phyloP scores from a whole-genome alignment of 805 yeast species.

The Saturnispora quitensis region DNA sequence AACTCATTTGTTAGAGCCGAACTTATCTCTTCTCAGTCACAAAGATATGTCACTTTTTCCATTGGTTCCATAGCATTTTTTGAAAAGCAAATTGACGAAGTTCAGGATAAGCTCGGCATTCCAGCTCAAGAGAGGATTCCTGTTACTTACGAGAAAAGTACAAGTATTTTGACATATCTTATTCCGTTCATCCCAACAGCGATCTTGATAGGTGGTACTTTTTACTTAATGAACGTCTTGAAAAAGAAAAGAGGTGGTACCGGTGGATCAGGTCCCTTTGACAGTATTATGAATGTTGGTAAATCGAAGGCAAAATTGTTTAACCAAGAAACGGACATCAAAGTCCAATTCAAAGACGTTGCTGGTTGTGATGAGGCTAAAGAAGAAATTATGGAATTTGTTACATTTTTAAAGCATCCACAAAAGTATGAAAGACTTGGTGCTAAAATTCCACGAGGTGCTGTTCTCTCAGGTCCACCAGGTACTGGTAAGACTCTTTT shows the following conservation, averaged over 20 bases:
- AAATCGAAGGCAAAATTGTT: constrained; percentile 86
- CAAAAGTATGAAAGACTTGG: constrained; percentile 85
- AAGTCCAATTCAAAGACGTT: constrained; percentile 84
- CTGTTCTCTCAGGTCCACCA: constrained; percentile 95
- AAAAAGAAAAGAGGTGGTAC: constrained; percentile 35
- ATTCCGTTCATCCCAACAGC: constrained; percentile 83
- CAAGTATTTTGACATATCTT: constrained; percentile 52
- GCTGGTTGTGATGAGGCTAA: constrained; percentile 98
- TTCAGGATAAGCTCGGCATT: constrained; percentile 61
- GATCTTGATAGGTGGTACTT: constrained; percentile 78
- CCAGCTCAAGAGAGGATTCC: constrained; percentile 65
- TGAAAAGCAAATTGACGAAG: constrained; percentile 67
- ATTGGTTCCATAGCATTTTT: constrained; percentile 87
- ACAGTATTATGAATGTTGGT: constrained; percentile 77
- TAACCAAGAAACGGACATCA: constrained; percentile 86
- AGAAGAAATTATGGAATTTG: constrained; percentile 97
- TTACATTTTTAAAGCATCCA: constrained; percentile 84
- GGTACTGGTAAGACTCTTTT: constrained; percentile 98
- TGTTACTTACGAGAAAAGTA: constrained; percentile 67
- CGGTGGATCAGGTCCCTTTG: constrained; percentile 52
- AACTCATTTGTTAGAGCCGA: constrained; percentile 65
- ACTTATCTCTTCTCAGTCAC: constrained; percentile 24
- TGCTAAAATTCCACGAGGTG: constrained; percentile 97
- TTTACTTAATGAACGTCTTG: constrained; percentile 42
- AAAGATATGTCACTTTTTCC: constrained; percentile 41